Base-by-base conservation (phyloP, 352 stramenopile species). In the Globisporangium paddicum region DNA sequence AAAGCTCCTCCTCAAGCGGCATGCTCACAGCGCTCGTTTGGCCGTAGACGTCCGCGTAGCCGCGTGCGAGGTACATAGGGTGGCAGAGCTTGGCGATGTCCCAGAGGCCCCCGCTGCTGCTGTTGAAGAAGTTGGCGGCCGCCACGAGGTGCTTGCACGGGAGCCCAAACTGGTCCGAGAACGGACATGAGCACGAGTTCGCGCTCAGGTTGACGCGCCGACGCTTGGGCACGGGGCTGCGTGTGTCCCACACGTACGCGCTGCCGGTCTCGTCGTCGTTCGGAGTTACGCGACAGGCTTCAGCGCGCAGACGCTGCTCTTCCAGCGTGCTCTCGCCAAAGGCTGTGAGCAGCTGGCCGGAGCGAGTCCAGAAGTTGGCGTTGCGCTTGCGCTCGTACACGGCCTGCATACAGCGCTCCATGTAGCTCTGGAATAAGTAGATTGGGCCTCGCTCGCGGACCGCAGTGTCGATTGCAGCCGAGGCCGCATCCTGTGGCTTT, bases 241-340 rank as follows among this genome's bases (percentile, higher is more conserved):
- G 64, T 13, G 72, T 71, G 45, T 81, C 67, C 67, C 67, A 78
- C n/a, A 81, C 64, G 48, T 81, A 81, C 0, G 72, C 72, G 6
- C 58, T 70, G 34, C 72, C 72, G 2, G 62, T 75, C 30, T 81
- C 72, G 45, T 69, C 69, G 28, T 78, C 69, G 35, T 72, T 81
- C 0, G 69, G 72, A 21, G 69, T 72, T 3, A 79, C 72, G 58
- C 69, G 76, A 46, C 72, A 81, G 7, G 59, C 44, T 3, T 68
- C 28, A 3, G 64, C 59, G 25, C 77, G 56, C 38, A 68, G 37
- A n/a, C 65, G 52, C 55, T 75, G 67, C 51, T 73, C 37, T n/a
- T 71, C 44, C 23, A 75, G 44, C 16, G 74, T 50, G 21, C 69
- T 61, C 53, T 74, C 67, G 5, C 61, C 63, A 38, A 73, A 75